These are phyloP conservation scores for Batrachochytrium dendrobatidis DNA, from an alignment of 371 early-diverging fungal species.

Conservation along the genomic window DNA sequence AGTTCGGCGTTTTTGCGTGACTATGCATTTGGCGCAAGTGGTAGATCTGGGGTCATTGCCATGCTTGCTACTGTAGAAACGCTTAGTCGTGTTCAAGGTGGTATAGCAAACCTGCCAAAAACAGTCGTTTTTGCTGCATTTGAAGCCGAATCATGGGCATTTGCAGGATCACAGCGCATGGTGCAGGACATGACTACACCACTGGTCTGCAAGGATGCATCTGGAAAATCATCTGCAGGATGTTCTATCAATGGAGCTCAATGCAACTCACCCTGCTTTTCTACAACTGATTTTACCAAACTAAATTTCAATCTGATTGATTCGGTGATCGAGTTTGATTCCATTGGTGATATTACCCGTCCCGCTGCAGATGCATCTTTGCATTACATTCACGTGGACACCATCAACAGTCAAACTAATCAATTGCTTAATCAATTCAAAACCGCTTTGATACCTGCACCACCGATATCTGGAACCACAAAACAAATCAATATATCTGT, in stretches of 20 bases:
- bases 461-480: not conserved
- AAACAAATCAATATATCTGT: too few species aligned
- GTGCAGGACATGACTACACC: constrained; percentile 58
- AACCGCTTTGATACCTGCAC: constrained; percentile 9
- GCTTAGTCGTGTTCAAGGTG: constrained; percentile 42
- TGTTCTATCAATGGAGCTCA: constrained; percentile 46
- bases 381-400: constrained; percentile 20
- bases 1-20: constrained; percentile 62
- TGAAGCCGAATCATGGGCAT: constrained; percentile 67
- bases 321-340: constrained; percentile 34
- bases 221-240: constrained; percentile 11
- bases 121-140: constrained; percentile 69
- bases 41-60: constrained; percentile 52
- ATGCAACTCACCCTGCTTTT: constrained; percentile 60
- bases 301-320: constrained; percentile 61
- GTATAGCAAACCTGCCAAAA: constrained; percentile 39
- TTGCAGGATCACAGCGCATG: constrained; percentile 74
- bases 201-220: constrained; percentile 51
- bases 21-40: constrained; percentile 19
- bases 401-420: constrained; percentile 10
- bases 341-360: constrained; percentile 21
- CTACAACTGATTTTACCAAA: constrained; percentile 48
- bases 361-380: not conserved
- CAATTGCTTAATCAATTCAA: constrained; percentile 13
- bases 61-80: constrained; percentile 66